Evolutionary conservation across 1,284 basidiomycete species (phyloP).

Genomic region (Neonothopanus nambi): DNA sequence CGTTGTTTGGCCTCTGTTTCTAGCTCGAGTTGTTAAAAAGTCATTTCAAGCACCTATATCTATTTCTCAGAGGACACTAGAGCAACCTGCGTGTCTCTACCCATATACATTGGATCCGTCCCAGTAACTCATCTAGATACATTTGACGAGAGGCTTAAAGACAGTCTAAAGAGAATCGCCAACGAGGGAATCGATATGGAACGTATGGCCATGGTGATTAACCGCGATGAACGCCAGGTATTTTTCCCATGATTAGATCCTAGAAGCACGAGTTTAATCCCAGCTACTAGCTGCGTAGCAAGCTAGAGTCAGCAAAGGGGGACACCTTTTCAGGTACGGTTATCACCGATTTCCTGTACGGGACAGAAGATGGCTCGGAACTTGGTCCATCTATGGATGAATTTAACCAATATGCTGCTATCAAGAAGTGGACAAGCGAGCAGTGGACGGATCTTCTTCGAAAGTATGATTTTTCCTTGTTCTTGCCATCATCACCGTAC

Average conservation of each 20-base stretch:
- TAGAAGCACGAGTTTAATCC: not conserved
- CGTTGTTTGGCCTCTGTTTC: conserved; percentile 19
- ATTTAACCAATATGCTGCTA: conserved; percentile 66
- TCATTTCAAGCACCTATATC: conserved; percentile 67
- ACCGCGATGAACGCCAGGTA: conserved; percentile 86
- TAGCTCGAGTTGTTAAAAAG: not conserved
- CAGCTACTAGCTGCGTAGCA: conserved; percentile 62
- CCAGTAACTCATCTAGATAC: conserved; percentile 77
- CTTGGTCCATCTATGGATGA: conserved; percentile 78
- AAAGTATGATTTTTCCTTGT: conserved; percentile 54
- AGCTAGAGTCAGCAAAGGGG: conserved; percentile 75
- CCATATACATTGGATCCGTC: conserved; percentile 83
- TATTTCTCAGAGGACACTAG: conserved; percentile 81
- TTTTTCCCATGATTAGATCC: conserved; percentile 13
- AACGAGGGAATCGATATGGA: conserved; percentile 88
- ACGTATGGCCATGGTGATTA: conserved; percentile 86
- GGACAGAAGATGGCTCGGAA: conserved; percentile 81
- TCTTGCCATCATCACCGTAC: conserved; percentile 9
- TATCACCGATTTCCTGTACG: conserved; percentile 90
- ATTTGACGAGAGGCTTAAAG: conserved; percentile 72
- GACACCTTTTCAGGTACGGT: conserved; percentile 72
- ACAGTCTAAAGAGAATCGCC: conserved; percentile 73
- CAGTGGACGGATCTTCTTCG: conserved; percentile 84
- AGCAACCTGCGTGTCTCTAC: conserved; percentile 75
- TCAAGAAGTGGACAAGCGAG: conserved; percentile 72